Base-by-base conservation (phyloP, 768 basidiomycete species). In the Amanita rubescens region DNA sequence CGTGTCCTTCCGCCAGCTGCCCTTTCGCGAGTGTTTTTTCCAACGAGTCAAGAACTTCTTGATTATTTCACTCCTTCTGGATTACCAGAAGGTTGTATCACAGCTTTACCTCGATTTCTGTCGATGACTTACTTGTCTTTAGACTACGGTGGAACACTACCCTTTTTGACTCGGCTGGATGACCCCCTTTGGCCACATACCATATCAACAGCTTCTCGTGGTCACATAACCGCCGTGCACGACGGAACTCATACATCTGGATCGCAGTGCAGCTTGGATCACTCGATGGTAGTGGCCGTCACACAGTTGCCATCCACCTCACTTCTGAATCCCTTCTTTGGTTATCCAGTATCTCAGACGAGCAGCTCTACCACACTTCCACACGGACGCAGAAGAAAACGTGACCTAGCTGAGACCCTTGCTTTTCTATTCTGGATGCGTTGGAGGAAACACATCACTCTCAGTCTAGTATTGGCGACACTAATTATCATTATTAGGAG, bases 121-220 rank as follows among this genome's bases (percentile, higher is more conserved):
- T 30, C 49, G 20, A 15, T 46, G 17, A 41, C 43, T 54, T 51
- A 51, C 49, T 54, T 53, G 47, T 57, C 30, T 35, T 55, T 68
- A 89, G 87, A 89, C 54, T 85, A 83, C 60, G 85, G 86, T 47
- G 87, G 87, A 56, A 67, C 61, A 56, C 71, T 88, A 49, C 77
- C 80, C 52, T 62, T 71, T 51, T 72, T 85, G 49, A 67, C 70
- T 60, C 66, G 68, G 53, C 68, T 84, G 54, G 71, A 75, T 39
- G 76, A 82, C 69, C 75, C 80, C 52, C 69, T 81, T 60, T 65
- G 60, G 59, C 64, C 62, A 54, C 59, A 57, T 37, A 59, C 58
- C 44, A 50, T 45, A 54, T 55, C 60, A 53, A 51, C 60, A 33
- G 20, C 20, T 24, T 22, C 44, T 55, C 50, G 49, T 33, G 57